Evolutionary conservation across 2,329 filamentous ascomycete genomes (phyloP).

Genomic region (Pseudocercospora cruenta): DNA sequence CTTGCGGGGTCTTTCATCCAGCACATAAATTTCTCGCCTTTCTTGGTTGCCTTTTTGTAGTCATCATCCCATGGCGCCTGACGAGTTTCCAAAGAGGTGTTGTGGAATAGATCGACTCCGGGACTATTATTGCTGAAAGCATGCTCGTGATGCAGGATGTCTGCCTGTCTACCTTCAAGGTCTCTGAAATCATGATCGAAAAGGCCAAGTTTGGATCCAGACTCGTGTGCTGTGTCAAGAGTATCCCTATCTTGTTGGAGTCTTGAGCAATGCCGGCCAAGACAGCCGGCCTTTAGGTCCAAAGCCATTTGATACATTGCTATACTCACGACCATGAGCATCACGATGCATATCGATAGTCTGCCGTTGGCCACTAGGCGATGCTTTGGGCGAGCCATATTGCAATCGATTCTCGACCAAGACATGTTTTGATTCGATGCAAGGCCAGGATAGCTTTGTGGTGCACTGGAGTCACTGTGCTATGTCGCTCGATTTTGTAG

Average conservation of each 20-base stretch:
- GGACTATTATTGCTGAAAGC: no score
- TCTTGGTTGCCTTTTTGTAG: constrained; percentile 7
- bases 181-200: no score
- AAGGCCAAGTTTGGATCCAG: no score
- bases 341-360: background rate
- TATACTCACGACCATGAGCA: background rate
- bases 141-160: no score
- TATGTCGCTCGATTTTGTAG: background rate
- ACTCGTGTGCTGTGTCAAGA: background rate
- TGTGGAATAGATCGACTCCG: background rate
- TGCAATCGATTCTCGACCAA: background rate
- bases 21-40: constrained; percentile 11
- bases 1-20: constrained; percentile 2
- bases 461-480: background rate
- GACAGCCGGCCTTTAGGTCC: background rate
- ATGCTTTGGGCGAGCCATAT: background rate
- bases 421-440: background rate
- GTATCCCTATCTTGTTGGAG: background rate
- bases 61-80: background rate
- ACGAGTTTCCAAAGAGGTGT: background rate
- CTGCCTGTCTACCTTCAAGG: no score
- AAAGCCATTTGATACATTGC: background rate
- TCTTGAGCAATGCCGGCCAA: background rate
- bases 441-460: background rate
- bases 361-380: background rate